Conservation (phyloP, 495 filamentous ascomycete genomes). For the Aspergillus campestris region DNA sequence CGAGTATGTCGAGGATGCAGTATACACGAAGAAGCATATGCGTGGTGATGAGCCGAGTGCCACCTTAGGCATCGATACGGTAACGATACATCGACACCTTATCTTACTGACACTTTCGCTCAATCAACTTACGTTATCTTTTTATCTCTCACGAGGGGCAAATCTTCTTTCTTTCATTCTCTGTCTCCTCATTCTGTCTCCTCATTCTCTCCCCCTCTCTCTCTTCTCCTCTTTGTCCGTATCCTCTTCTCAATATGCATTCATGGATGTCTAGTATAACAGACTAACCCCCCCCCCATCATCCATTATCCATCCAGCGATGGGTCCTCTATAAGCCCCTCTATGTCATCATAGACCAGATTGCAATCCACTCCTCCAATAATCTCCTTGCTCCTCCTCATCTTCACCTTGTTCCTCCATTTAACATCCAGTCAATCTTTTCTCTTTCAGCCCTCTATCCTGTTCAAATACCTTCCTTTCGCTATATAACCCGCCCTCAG, state of each 20-base stretch:
- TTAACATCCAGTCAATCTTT: no score
- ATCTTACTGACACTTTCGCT: no score
- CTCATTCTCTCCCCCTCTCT: conserved; percentile 2
- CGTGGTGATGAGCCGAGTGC: no score
- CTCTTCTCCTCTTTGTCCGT: background rate
- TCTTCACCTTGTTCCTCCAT: conserved; percentile 1
- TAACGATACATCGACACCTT: background rate
- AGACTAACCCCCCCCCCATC: no score
- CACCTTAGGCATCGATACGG: background rate
- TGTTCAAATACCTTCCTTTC: background rate
- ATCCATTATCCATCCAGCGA: no score
- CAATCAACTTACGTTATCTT: background rate
- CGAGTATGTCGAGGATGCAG: conserved; percentile 5
- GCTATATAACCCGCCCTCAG: background rate
- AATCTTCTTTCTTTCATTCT: background rate
- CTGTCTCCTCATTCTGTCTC: background rate
- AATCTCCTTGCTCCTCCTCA: background rate
- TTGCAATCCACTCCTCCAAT: no score
- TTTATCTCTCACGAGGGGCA: conserved; percentile 5
- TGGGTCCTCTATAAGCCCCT: background rate
- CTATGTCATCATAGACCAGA: no score
- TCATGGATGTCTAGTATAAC: no score
- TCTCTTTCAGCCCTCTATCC: conserved; percentile 1
- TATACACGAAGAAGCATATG: background rate
- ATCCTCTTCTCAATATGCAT: background rate